Base-by-base conservation (phyloP, 2,329 filamentous ascomycete genomes). In the Dothideomycetes sp. region DNA sequence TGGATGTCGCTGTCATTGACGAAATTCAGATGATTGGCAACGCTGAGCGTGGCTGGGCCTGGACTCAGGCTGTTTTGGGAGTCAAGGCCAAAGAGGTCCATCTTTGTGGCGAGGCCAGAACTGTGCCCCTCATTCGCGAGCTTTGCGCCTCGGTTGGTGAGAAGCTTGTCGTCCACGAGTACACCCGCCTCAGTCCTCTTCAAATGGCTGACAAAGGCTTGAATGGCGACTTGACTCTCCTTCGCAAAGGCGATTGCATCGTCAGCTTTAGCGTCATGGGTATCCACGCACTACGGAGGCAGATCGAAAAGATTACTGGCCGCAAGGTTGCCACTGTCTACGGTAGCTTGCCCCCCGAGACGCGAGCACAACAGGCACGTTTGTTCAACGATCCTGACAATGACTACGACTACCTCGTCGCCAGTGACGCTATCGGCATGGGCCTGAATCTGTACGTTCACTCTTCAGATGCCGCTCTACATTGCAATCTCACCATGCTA, bases 21-120 rank as follows among this genome's bases (percentile, higher is more conserved):
- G 91, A 98, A 64, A 96, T 98, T 42, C 91, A 98, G 61, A 96
- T 98, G 91, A 85, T 98, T 49, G 80, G 77, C 12, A 80, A 87
- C 52, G 46, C 58, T 0, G 76, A 85, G 0, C 80, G 91, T 50
- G 91, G 93, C 2, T 94, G 83, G 79, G 88, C 87, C 2, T 98
- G 91, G 91, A 94, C 88, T 2, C 77, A 87, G 51, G 91, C 91
- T 2, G 69, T 96, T 11, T 68, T 98, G 4, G 91, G 91, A 27
- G 72, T 94, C 1, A 80, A 83, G 60, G 91, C 86, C 4, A 81
- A 79, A 50, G 91, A 98, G 56, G 69, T 98, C 4, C 91, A 98
- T 61, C 70, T 98, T 0, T 98, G 91, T 57, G 91, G 91, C 44
- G 91, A 98, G 60, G 78, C 84, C 46, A 74, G 93, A 31, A 78